Evolutionary conservation across 2,329 filamentous ascomycete genomes (phyloP), one percentile per base, ranked within the genome.

Genomic region (Ceratocystis smalleyi): DNA sequence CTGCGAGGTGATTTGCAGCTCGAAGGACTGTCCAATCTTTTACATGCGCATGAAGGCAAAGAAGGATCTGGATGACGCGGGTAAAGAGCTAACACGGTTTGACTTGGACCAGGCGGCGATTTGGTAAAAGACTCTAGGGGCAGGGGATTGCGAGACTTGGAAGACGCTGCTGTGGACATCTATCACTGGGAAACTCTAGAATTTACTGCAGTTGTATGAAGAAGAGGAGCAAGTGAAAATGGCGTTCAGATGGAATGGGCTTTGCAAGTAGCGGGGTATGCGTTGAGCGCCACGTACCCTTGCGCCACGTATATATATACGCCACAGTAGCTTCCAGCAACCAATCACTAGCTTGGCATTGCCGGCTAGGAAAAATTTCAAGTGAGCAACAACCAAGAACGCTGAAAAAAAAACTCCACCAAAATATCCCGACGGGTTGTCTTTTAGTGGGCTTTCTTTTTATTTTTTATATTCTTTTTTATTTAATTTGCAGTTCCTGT

Each of bases 21-120:
- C 87, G 73, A 88, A 91, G 74, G 94, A 99, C 77, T 99, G 94
- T 73, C 94, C 94, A 0, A 99, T 99, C 71, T 99, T 99, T 75
- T 99, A 99, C 75, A 99, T 99, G 94, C 85, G 94, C 3, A 99
- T 99, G 94, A 99, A 99, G 81, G 92, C 92, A 40, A 95, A 96
- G 82, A 99, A 99, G 79, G 94, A 99, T 73, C 85, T 97, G 47
- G 92, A 97, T 74, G 94, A 99, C 76, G 87, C 86, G 1, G 90
- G 91, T 65, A 95, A 90, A 77, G 94, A 99, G 74, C 75, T 99
- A 70, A 82, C 82, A 69, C 80, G 94, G 70, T 99, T 99, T 75
- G 94, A 99, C 76, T 82, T 85, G 68, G 91, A 96, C 75, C 83
- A 84, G 70, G 86, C 87, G 65, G 82, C 89, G 32, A 77, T 80